A percentile compares a stretch with the other conserved stretches of the same genome.
phyloP scores from a whole-genome alignment of 495 filamentous ascomycete genomes.

The Acidomyces sp. region DNA sequence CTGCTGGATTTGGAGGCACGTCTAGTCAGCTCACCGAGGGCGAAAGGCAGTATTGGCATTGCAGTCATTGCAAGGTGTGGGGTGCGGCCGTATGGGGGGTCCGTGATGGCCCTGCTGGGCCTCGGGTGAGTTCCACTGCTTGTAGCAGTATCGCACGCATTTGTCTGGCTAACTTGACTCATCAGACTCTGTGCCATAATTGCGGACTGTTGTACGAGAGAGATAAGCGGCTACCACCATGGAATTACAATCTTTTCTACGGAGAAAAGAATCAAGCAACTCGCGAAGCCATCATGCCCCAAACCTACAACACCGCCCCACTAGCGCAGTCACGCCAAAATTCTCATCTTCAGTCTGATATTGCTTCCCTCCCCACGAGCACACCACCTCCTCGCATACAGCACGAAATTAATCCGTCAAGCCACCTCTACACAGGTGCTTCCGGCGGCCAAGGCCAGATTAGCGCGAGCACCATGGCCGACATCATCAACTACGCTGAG shows the following conservation, averaged over 20 bases:
- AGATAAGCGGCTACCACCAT: slow-evolving; percentile 69
- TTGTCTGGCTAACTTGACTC: slow-evolving; percentile 10
- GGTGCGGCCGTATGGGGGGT: slow-evolving; percentile 89
- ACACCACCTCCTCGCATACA: slow-evolving; percentile 6
- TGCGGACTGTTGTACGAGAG: slow-evolving; percentile 84
- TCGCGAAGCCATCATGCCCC: slow-evolving; percentile 3
- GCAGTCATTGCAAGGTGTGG: slow-evolving; percentile 77
- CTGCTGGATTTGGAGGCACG: slow-evolving; percentile 35
- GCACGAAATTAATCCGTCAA: slow-evolving; percentile 8
- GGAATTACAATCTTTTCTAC: slow-evolving; percentile 55
- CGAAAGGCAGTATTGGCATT: slow-evolving; percentile 79
- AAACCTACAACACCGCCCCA: not conserved
- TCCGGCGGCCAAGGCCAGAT: slow-evolving; percentile 20
- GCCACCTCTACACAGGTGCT: slow-evolving; percentile 20
- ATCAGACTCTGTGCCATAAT: slow-evolving; percentile 81
- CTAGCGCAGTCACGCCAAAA: slow-evolving; percentile 4
- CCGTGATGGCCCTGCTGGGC: slow-evolving; percentile 74
- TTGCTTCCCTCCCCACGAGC: slow-evolving; percentile 9
- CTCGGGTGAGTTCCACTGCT: slow-evolving; percentile 50
- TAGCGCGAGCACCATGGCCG: slow-evolving; percentile 14
- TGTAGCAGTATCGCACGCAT: not conserved
- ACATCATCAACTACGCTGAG: slow-evolving; percentile 21
- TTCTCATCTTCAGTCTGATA: slow-evolving; percentile 16
- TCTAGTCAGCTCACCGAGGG: slow-evolving; percentile 23
- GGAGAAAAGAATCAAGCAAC: slow-evolving; percentile 8